Percentiles rank a stretch among this genome's conserved stretches.
phyloP scores from a whole-genome alignment of 208 protist species.

The Crithidia fasciculata region DNA sequence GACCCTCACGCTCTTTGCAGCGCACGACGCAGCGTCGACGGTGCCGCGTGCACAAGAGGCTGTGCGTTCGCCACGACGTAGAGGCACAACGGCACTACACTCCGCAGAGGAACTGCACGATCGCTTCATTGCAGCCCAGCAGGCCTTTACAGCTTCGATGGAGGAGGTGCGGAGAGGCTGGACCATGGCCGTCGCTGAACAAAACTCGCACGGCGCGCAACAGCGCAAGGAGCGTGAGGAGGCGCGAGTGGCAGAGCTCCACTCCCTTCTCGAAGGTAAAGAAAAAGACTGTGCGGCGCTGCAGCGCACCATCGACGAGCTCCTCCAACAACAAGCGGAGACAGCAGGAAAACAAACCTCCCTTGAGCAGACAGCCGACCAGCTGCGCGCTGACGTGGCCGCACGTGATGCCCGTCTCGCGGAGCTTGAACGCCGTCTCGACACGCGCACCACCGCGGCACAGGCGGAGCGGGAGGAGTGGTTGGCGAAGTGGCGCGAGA shows the following conservation, averaged over 20 bases:
- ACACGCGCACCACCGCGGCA: conserved; percentile 21
- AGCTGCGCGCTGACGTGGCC: conserved; percentile 12
- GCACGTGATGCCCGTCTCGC: conserved; percentile 6
- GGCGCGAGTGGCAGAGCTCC: too few species aligned
- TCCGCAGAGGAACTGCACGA: conserved; percentile 4
- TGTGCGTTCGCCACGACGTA: too few species aligned
- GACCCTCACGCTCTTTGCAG: neutral
- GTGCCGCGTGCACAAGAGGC: too few species aligned
- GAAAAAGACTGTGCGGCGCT: neutral
- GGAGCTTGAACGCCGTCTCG: conserved; percentile 24
- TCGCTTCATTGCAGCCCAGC: neutral
- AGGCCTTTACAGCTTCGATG: neutral
- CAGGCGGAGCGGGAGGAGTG: conserved; percentile 37
- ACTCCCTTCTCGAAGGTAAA: too few species aligned
- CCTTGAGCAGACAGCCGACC: neutral
- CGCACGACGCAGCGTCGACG: neutral
- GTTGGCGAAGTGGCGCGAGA: conserved; percentile 32
- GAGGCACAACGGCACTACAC: neutral
- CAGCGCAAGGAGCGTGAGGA: too few species aligned
- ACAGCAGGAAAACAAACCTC: neutral
- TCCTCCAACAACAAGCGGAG: neutral
- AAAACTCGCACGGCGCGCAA: neutral
- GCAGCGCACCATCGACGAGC: neutral
- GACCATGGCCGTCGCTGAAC: neutral
- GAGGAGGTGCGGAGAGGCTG: neutral